Conservation (phyloP, 805 yeast species). For the Grigorovia transvaalensis region DNA sequence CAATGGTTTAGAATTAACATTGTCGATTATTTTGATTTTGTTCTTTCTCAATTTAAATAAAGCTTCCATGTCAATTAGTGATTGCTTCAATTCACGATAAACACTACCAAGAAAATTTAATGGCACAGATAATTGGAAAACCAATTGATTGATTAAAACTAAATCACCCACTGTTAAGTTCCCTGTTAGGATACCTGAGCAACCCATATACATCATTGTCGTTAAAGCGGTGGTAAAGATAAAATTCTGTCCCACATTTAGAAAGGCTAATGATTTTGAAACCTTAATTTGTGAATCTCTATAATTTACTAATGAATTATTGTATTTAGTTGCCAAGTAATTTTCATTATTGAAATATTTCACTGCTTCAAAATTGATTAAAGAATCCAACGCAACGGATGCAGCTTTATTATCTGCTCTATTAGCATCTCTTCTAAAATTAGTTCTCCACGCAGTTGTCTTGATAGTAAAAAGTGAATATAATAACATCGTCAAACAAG, state of each 20-base stretch:
- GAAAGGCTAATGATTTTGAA: conserved; percentile 72
- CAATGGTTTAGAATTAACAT: conserved; percentile 31
- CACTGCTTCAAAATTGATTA: conserved; percentile 89
- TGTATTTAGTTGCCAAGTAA: conserved; percentile 71
- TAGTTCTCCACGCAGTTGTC: conserved; percentile 95
- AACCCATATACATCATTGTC: conserved; percentile 97
- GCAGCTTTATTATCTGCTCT: conserved; percentile 95
- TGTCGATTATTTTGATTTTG: conserved; percentile 53
- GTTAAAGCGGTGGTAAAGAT: conserved; percentile 85
- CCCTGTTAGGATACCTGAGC: conserved; percentile 82
- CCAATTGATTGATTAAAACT: conserved; percentile 88
- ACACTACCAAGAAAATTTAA: conserved; percentile 91
- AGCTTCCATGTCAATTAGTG: conserved; percentile 91
- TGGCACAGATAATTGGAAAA: conserved; percentile 92
- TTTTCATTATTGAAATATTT: conserved; percentile 88
- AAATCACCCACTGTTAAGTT: conserved; percentile 85
- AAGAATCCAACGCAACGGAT: conserved; percentile 82
- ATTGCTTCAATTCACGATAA: conserved; percentile 87
- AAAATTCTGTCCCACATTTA: conserved; percentile 70
- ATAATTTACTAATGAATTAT: conserved; percentile 59
- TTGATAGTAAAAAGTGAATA: conserved; percentile 79
- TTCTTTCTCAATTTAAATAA: conserved; percentile 76
- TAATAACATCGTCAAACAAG: conserved; percentile 78
- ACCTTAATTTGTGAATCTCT: conserved; percentile 62
- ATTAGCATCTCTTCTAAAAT: conserved; percentile 81